Conservation (phyloP, 192 early-diverging fungal genomes). For the Coemansia sp. region DNA sequence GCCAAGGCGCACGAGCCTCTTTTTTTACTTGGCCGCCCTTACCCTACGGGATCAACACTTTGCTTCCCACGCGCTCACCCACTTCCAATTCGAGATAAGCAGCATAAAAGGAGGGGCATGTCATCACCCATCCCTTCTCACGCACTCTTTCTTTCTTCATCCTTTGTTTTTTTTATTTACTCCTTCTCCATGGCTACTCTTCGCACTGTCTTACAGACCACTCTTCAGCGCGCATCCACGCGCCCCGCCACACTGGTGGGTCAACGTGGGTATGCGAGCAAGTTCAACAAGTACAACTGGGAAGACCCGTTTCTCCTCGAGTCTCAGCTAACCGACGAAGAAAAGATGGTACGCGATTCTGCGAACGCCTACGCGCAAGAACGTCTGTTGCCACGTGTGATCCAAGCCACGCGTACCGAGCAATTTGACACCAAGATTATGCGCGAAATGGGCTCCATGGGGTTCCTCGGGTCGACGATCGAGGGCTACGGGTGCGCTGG, state of each 20-base stretch:
- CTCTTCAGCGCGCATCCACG: not conserved
- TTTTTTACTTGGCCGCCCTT: not conserved
- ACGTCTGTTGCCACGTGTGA: conserved; percentile 84
- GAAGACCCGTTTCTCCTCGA: conserved; percentile 86
- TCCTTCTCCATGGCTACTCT: not conserved
- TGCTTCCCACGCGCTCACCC: not conserved
- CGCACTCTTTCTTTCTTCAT: not conserved
- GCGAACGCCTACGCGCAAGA: conserved; percentile 88
- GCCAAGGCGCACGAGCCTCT: conserved; percentile 4
- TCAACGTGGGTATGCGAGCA: conserved; percentile 40
- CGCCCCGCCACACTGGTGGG: not conserved
- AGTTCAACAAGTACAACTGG: conserved; percentile 79
- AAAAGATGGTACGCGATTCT: conserved; percentile 80
- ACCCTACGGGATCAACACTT: not conserved
- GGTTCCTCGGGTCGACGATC: conserved; percentile 93
- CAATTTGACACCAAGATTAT: conserved; percentile 90
- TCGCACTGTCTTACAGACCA: not conserved
- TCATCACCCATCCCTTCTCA: not conserved
- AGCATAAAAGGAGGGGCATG: not conserved
- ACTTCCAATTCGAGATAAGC: not conserved
- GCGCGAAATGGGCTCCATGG: conserved; percentile 91
- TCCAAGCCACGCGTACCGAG: conserved; percentile 86
- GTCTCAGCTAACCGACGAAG: conserved; percentile 88
- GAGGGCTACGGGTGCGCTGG: conserved; percentile 97
- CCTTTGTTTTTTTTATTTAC: not conserved